Conservation (phyloP, 192 early-diverging fungal genomes). For the Backusella liffmaniae region DNA sequence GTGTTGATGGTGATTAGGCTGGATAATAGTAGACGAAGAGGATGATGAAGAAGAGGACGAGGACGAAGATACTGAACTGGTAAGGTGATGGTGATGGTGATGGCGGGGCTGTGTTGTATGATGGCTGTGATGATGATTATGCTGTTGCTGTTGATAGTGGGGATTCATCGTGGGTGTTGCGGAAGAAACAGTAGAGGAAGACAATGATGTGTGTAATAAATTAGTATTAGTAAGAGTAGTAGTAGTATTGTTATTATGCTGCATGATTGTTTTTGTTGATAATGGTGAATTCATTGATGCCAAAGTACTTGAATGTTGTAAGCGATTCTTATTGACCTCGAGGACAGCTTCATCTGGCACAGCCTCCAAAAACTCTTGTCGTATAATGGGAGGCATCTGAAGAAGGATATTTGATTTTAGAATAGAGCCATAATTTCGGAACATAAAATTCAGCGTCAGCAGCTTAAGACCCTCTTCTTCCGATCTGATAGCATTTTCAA, state of each 20-base stretch:
- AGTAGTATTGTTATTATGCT: background rate
- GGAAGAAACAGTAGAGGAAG: constrained; percentile 9
- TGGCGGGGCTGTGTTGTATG: background rate
- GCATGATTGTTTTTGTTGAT: background rate
- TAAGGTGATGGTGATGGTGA: background rate
- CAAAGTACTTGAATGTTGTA: background rate
- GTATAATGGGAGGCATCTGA: constrained; percentile 37
- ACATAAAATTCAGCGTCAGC: constrained; percentile 50
- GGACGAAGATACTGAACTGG: background rate
- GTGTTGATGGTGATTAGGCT: background rate
- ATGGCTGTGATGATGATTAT: background rate
- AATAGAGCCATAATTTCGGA: constrained; percentile 50
- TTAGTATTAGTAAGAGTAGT: background rate
- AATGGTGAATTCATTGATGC: background rate
- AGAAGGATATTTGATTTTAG: constrained; percentile 46
- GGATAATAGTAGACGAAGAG: background rate
- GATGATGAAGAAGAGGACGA: background rate
- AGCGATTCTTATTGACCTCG: constrained; percentile 27
- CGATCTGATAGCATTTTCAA: constrained; percentile 48
- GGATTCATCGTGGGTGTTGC: background rate
- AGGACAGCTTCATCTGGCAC: constrained; percentile 49
- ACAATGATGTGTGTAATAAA: background rate
- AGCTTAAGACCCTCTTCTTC: constrained; percentile 52
- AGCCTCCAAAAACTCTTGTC: constrained; percentile 45
- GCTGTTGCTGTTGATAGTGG: background rate